Evolutionary conservation across 129 eudicot genomes (phyloP).

Genomic region (Flaveria bidentis): DNA sequence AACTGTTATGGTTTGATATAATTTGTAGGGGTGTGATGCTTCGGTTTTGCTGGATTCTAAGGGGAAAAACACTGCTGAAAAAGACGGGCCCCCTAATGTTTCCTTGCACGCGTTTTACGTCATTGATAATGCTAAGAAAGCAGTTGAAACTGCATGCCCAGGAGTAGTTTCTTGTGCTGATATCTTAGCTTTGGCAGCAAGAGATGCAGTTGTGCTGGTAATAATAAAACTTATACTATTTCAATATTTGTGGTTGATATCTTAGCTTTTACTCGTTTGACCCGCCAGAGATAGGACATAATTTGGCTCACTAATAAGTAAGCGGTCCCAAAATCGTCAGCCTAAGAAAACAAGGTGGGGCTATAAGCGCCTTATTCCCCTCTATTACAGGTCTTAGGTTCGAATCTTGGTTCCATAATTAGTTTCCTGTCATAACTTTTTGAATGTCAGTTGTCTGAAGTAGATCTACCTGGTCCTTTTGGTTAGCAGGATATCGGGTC

Average conservation of each 20-base stretch:
- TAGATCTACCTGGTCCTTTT: too few species aligned
- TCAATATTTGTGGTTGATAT: neutral
- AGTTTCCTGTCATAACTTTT: too few species aligned
- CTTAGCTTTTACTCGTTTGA: neutral
- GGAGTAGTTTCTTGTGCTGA: constrained; percentile 27
- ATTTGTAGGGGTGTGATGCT: constrained; percentile 21
- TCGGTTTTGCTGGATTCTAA: constrained; percentile 23
- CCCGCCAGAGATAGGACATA: neutral
- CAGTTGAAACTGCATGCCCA: constrained; percentile 23
- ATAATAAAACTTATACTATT: neutral
- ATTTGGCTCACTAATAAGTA: neutral
- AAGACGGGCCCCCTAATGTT: constrained; percentile 19
- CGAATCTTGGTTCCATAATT: too few species aligned
- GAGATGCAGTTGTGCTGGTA: constrained; percentile 22
- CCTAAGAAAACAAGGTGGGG: too few species aligned
- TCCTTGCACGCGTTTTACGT: constrained; percentile 23
- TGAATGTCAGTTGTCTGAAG: too few species aligned
- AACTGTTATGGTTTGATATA: neutral
- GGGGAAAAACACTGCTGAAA: constrained; percentile 21
- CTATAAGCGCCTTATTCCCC: too few species aligned
- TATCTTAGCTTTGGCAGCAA: constrained; percentile 26
- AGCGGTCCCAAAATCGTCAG: neutral
- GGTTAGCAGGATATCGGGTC: too few species aligned
- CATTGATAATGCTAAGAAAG: constrained; percentile 18
- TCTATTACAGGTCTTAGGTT: too few species aligned